Percentiles rank a stretch among this genome's conserved stretches.
phyloP scores from a whole-genome alignment of 176 grass and related monocot species.

The Metroxylon sagu region DNA sequence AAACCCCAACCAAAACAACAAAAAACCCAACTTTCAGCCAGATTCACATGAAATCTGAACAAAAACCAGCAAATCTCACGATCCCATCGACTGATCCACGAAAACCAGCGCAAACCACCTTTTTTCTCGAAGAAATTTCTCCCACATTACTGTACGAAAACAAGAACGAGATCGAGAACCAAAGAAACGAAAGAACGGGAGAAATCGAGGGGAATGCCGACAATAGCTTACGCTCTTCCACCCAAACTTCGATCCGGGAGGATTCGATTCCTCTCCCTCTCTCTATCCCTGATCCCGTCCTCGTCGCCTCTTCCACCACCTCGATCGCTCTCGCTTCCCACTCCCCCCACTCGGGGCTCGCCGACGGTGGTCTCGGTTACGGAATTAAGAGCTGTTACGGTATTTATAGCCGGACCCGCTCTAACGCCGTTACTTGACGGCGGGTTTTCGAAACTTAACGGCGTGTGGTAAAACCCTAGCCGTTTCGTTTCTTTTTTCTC shows the following conservation, averaged over 20 bases:
- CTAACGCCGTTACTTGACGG: conserved; percentile 9
- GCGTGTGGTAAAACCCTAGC: neutral
- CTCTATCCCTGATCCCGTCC: neutral
- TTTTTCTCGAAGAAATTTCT: neutral
- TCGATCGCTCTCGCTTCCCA: neutral
- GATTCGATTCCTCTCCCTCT: neutral
- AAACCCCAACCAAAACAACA: too few relatives aligned
- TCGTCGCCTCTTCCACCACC: neutral
- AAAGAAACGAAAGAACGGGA: neutral
- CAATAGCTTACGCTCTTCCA: neutral
- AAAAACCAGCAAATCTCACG: too few relatives aligned
- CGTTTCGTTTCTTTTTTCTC: too few relatives aligned
- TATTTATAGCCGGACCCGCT: conserved; percentile 1
- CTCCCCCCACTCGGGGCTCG: neutral
- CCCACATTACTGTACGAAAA: neutral
- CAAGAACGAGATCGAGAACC: conserved; percentile 1
- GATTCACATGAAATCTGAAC: too few relatives aligned
- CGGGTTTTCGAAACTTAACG: neutral
- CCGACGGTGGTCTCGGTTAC: too few relatives aligned
- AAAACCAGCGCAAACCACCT: neutral
- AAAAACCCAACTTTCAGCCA: too few relatives aligned
- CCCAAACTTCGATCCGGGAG: neutral
- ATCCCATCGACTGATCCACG: neutral
- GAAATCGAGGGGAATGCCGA: neutral
- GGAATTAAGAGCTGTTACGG: neutral